phyloP scores from a whole-genome alignment of 441 rosid species.

The Breynia disticha region DNA sequence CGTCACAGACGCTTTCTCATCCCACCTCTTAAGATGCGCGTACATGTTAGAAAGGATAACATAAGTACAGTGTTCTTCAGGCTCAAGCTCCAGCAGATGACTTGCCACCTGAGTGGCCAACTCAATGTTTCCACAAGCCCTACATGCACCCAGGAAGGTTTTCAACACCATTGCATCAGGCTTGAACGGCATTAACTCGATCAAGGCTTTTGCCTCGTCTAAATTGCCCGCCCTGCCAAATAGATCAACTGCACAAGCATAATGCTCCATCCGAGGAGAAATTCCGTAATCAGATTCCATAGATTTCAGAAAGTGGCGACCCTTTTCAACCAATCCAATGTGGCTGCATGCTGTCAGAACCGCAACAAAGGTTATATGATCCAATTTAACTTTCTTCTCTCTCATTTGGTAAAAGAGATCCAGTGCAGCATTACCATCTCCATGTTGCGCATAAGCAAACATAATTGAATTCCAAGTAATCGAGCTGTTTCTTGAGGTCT shows the following conservation, averaged over 20 bases:
- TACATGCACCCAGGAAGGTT: constrained; percentile 62
- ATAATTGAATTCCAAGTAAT: constrained; percentile 61
- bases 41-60: constrained; percentile 57
- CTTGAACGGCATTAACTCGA: constrained; percentile 53
- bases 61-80: constrained; percentile 65
- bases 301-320: constrained; percentile 34
- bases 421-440: constrained; percentile 27
- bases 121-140: constrained; percentile 54
- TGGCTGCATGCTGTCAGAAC: constrained; percentile 80
- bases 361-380: constrained; percentile 58
- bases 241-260: constrained; percentile 65
- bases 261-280: constrained; percentile 63
- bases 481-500: too few relatives aligned
- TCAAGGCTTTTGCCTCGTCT: constrained; percentile 48
- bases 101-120: constrained; percentile 52
- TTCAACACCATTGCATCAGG: constrained; percentile 67
- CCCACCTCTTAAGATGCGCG: constrained; percentile 49
- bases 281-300: constrained; percentile 54
- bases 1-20: constrained; percentile 40
- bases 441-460: constrained; percentile 69
- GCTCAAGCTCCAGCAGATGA: constrained; percentile 49
- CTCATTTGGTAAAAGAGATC: constrained; percentile 34
- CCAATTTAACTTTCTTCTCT: constrained; percentile 13
- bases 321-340: constrained; percentile 54
- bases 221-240: too few relatives aligned